Conservation (phyloP, 768 basidiomycete species). For the Boletus vinaceobasis region DNA sequence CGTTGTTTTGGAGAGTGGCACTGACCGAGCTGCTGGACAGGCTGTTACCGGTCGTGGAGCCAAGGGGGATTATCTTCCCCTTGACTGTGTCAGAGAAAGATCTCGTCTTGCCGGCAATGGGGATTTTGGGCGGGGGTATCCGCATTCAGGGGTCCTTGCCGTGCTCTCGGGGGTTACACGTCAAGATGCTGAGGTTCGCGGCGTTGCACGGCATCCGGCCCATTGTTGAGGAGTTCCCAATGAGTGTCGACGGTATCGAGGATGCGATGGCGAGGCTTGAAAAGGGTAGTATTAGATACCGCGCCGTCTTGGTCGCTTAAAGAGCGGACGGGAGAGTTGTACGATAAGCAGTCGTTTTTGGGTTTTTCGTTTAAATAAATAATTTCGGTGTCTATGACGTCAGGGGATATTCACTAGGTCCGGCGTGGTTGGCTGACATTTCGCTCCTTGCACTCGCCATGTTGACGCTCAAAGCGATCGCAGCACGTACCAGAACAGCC, state of each 20-base stretch:
- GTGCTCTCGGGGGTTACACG: slow-evolving; percentile 27
- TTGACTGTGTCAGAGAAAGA: slow-evolving; percentile 24
- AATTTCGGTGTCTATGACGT: slow-evolving; percentile 11
- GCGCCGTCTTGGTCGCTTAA: slow-evolving; percentile 26
- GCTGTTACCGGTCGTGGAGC: slow-evolving; percentile 25
- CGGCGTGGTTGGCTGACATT: too few species aligned
- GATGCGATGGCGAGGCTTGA: slow-evolving; percentile 26
- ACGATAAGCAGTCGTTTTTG: too few species aligned
- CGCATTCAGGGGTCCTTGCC: slow-evolving; percentile 25
- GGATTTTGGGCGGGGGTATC: slow-evolving; percentile 15
- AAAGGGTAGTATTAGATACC: slow-evolving; percentile 29
- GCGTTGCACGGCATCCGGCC: slow-evolving; percentile 29
- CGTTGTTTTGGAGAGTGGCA: not conserved
- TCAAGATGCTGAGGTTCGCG: slow-evolving; percentile 35
- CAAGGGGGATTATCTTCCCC: slow-evolving; percentile 23
- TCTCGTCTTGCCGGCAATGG: slow-evolving; percentile 20
- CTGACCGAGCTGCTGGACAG: slow-evolving; percentile 8
- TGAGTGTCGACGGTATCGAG: slow-evolving; percentile 30
- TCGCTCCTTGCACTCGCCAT: not conserved
- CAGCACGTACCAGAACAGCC: not conserved
- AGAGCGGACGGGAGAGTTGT: not conserved
- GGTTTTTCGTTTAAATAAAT: not conserved
- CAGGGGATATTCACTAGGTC: not conserved
- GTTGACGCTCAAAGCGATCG: slow-evolving; percentile 11
- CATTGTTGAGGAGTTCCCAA: slow-evolving; percentile 30